These are phyloP conservation scores for Penicillium italicum DNA, from an alignment of 2,329 filamentous ascomycete species.

Conservation along the genomic window DNA sequence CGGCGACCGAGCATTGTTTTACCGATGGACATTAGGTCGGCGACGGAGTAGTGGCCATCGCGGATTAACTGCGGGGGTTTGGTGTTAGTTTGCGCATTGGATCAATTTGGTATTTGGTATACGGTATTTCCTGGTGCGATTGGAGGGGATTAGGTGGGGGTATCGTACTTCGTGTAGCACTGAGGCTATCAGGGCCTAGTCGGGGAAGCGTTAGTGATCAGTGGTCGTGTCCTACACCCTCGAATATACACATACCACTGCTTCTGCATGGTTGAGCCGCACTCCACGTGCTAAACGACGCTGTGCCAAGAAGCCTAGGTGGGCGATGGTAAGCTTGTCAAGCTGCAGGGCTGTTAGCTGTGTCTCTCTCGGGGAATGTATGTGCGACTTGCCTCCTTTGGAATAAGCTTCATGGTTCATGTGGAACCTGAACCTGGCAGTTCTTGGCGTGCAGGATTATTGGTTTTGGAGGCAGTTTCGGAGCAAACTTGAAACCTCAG, in stretches of 20 bases:
- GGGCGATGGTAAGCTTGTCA: constrained; percentile 92
- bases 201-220: not conserved
- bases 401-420: constrained; percentile 44
- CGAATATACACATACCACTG: constrained; percentile 55
- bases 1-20: constrained; percentile 89
- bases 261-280: constrained; percentile 85
- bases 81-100: constrained; percentile 2
- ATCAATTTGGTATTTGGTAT: not conserved
- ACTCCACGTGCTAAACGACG: constrained; percentile 81
- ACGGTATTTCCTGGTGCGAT: not conserved
- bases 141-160: not conserved
- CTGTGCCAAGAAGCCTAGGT: constrained; percentile 84
- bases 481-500: not conserved
- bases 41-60: constrained; percentile 88
- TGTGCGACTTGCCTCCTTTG: constrained; percentile 42
- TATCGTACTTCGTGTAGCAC: constrained; percentile 74
- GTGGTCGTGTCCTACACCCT: not conserved
- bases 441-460: constrained; percentile 18
- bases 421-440: constrained; percentile 19
- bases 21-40: constrained; percentile 89
- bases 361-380: not conserved
- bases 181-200: constrained; percentile 62
- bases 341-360: constrained; percentile 54
- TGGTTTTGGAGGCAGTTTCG: not conserved
- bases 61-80: constrained; percentile 66